Conservation (phyloP, 2,329 filamentous ascomycete genomes). For the Emmonsiellopsis sp. region DNA sequence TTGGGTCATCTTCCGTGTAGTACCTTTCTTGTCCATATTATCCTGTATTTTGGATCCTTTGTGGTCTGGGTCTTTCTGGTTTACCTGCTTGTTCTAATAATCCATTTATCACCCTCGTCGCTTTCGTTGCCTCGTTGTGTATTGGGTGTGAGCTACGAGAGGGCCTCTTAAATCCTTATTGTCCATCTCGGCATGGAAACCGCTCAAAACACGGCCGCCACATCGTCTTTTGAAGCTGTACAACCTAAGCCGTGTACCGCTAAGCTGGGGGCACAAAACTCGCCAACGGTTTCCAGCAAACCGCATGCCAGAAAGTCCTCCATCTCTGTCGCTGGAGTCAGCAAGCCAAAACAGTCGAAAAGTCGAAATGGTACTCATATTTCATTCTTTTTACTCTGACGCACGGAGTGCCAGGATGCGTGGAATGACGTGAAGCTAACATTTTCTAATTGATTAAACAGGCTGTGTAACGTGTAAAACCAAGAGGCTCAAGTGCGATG, state of each 20-base stretch:
- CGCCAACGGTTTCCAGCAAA: constrained; percentile 7
- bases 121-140: not conserved
- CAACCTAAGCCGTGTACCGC: not conserved
- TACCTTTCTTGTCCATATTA: not conserved
- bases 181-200: constrained; percentile 42
- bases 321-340: constrained; percentile 13
- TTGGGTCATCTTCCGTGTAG: not conserved
- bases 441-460: constrained; percentile 24
- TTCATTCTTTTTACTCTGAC: constrained; percentile 7
- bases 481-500: constrained; percentile 65
- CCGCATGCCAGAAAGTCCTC: constrained; percentile 13
- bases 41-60: not conserved
- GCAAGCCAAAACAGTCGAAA: constrained; percentile 64
- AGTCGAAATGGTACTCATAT: constrained; percentile 59
- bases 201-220: constrained; percentile 36
- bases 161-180: constrained; percentile 11
- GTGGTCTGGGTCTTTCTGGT: not conserved
- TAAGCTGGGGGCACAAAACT: not conserved
- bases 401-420: constrained; percentile 8
- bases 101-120: not conserved
- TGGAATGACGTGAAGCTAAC: not conserved
- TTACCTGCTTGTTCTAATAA: not conserved
- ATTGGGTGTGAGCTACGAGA: not conserved
- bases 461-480: constrained; percentile 66
- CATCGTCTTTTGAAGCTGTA: not conserved